Evolutionary conservation across 2,329 filamentous ascomycete genomes (phyloP).

Genomic region (Aspergillus hortae): DNA sequence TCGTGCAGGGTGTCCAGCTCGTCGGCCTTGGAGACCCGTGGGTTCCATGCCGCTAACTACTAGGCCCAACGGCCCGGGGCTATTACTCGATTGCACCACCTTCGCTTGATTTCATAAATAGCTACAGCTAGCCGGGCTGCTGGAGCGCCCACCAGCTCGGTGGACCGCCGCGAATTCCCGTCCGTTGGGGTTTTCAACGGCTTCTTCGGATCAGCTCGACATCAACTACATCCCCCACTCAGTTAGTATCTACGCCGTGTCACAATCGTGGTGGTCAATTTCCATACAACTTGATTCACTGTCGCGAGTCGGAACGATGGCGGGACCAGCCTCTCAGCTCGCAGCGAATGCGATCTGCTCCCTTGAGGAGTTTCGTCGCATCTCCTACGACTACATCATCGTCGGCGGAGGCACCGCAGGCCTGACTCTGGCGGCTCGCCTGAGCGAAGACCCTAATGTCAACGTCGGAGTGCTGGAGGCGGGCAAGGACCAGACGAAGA

Average conservation of each 20-base stretch:
- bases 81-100: too few relatives aligned
- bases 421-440: slow-evolving; percentile 37
- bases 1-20: too few relatives aligned
- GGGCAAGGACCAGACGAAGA: slow-evolving; percentile 23
- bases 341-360: slow-evolving; percentile 1
- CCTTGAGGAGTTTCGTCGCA: slow-evolving; percentile 1
- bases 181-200: too few relatives aligned
- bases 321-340: not conserved
- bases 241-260: not conserved
- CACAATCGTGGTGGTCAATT: not conserved
- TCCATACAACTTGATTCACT: not conserved
- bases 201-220: too few relatives aligned
- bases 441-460: slow-evolving; percentile 42
- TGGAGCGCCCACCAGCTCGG: too few relatives aligned
- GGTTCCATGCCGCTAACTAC: too few relatives aligned
- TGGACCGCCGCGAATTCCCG: too few relatives aligned
- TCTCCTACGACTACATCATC: slow-evolving; percentile 33
- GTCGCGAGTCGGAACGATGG: not conserved
- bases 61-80: too few relatives aligned
- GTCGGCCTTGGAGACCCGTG: too few relatives aligned
- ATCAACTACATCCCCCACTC: too few relatives aligned
- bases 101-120: too few relatives aligned
- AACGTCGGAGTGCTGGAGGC: slow-evolving; percentile 44
- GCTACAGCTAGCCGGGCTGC: too few relatives aligned
- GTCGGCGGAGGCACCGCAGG: slow-evolving; percentile 54